Evolutionary conservation across 768 basidiomycete genomes (phyloP), one percentile per base, ranked within the genome.

Genomic region (Auricularia sp.): DNA sequence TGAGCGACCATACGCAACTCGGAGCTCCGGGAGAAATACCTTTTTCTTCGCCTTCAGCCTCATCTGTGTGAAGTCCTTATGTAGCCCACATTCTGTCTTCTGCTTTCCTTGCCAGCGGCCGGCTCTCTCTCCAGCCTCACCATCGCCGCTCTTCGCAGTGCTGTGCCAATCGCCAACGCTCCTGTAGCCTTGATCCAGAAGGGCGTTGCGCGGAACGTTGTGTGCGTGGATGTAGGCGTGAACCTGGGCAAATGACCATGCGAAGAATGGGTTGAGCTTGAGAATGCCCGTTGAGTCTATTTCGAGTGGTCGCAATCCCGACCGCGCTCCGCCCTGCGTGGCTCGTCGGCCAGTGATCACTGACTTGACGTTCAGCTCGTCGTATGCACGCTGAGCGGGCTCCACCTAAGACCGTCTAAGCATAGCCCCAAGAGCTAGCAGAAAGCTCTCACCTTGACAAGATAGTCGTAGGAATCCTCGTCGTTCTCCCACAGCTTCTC

Each of bases 121-220:
- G 1, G 89, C 86, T 33, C 97, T 83, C 76, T 99, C 97, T 3
- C 81, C 83, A 0, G 73, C 76, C 66, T 92, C 92, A 51, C 89
- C 83, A 8, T 78, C 79, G 0, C 83, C 87, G 66, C 86, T 87
- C 69, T 75, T 81, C 24, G 64, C 80, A 0, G 97, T 99, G 67
- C 92, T 95, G 77, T 99, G 97, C 91, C 95, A 96, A 76, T 99
- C 97, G 3, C 97, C 97, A 67, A 99, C 86, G 72, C 92, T 94
- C 70, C 87, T 89, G 79, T 98, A 99, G 3, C 97, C 97, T 73
- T 93, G 85, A 66, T 85, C 85, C 47, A 99, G 83, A 3, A 99
- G 81, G 66, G 83, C 85, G 78, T 99, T 98, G 67, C 85, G 84
- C 2, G 95, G 95, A 0, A 98, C 94, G 56, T 84, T 77, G 76